These are phyloP conservation scores for Brassica rapa DNA, from an alignment of 345 rosid genomes.

Conservation along the genomic window DNA sequence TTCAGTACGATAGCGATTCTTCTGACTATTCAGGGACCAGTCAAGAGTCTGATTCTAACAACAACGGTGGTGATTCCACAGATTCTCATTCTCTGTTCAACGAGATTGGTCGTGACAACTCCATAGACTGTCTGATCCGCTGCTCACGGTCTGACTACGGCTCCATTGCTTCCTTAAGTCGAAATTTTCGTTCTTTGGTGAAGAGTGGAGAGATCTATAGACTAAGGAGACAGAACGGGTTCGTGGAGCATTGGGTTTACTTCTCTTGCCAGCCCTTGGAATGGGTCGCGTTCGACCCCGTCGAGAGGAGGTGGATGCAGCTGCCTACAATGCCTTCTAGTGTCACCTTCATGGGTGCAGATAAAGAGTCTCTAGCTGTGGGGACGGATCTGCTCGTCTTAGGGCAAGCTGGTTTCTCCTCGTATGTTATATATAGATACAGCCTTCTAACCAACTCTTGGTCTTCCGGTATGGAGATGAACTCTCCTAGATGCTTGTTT, in stretches of 20 bases:
- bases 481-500: background rate
- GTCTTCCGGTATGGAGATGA: background rate
- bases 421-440: background rate
- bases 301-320: background rate
- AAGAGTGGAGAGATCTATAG: background rate
- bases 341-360: background rate
- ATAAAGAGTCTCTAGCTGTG: background rate
- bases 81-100: background rate
- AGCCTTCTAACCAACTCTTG: background rate
- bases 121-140: background rate
- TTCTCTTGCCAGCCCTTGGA: background rate
- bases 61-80: background rate
- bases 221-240: background rate
- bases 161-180: background rate
- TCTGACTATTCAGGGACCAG: slow-evolving; percentile 22
- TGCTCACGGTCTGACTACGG: background rate
- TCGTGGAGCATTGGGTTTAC: background rate
- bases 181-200: background rate
- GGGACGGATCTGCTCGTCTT: background rate
- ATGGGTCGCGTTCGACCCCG: background rate
- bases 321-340: background rate
- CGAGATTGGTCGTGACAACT: background rate
- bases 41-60: background rate
- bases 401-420: background rate
- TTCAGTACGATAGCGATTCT: slow-evolving; percentile 28